Evolutionary conservation across 1,139 yeast species (phyloP), one percentile per base, ranked within the genome.

Genomic region (Hemisphaericaspora lyxosophila): DNA sequence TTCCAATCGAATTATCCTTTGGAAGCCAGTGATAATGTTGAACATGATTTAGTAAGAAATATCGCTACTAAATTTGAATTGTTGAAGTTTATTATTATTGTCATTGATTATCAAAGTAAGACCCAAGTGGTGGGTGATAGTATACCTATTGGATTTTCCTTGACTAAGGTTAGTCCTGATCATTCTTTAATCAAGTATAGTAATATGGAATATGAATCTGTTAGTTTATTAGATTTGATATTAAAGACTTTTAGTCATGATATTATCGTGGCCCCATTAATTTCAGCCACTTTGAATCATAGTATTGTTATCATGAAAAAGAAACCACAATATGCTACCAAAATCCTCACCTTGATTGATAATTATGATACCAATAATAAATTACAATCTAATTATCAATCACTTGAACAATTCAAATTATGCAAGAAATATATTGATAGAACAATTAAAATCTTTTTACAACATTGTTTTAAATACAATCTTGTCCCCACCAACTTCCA

Each of bases 31-130:
- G 73, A 70, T 38, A 73, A 71, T 48, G 66, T 57, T 29, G 82
- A 79, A 49, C 68, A 72, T 27, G 81, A 78, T 50, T 57, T 60
- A 24, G 48, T 62, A 26, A 69, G 81, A 53, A 73, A 80, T 34
- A 56, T 80, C 29, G 78, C 76, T 14, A 67, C 81, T 33, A 81
- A 79, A 55, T 63, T 86, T 19, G 84, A 90, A 31, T 67, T 86
- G 20, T 66, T 85, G 38, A 87, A 85, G 59, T 82, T 90, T 46
- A 76, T 88, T 7, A 79, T 85, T 39, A 76, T 79, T 35, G 77
- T 88, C 2, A 78, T 90, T 27, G 79, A 80, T 40, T 78, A 80
- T 20, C 96, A 90, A 51, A 73, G 85, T 17, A 73, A 78, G 25
- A 67, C 78, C 47, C 73, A 47, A 48, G 67, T 51, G 14, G 37